Conservation (phyloP, 2,329 filamentous ascomycete genomes). For the Colletotrichum sp. region DNA sequence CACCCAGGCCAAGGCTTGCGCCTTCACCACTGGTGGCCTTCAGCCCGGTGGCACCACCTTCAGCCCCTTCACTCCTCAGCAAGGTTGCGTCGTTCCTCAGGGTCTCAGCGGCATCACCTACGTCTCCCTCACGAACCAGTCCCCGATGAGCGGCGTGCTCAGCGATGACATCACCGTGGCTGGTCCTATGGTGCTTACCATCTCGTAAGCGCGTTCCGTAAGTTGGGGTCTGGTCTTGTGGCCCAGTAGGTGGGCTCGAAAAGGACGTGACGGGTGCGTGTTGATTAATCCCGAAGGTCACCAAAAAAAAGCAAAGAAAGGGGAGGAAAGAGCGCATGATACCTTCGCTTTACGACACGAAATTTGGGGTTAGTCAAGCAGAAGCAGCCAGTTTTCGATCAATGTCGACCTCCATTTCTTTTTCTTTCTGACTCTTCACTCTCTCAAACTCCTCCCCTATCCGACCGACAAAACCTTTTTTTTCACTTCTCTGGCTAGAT, state of each 20-base stretch:
- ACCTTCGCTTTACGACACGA: conserved; percentile 7
- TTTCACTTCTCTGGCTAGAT: conserved; percentile 22
- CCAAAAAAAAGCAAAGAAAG: not conserved
- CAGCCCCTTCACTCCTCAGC: conserved; percentile 55
- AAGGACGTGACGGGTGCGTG: conserved; percentile 5
- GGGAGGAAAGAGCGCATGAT: conserved; percentile 3
- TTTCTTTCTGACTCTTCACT: conserved; percentile 14
- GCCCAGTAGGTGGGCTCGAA: not conserved
- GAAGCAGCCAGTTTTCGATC: conserved; percentile 18
- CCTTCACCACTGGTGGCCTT: conserved; percentile 67
- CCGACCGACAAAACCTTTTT: conserved; percentile 2
- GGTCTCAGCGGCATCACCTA: conserved; percentile 69
- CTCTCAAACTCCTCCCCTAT: conserved; percentile 9
- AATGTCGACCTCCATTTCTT: conserved; percentile 17
- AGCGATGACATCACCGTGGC: conserved; percentile 70
- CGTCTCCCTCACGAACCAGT: conserved; percentile 65
- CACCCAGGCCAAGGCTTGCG: conserved; percentile 62
- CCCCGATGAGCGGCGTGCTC: conserved; percentile 54
- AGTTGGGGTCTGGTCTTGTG: not conserved
- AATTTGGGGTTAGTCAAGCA: conserved; percentile 11
- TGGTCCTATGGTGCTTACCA: conserved; percentile 63
- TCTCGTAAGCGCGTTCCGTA: conserved; percentile 42
- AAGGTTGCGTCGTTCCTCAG: conserved; percentile 65
- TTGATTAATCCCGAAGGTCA: conserved; percentile 19
- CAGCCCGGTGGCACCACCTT: conserved; percentile 65